These are phyloP conservation scores for Lecanoromycetidae sp. DNA, from an alignment of 2,329 filamentous ascomycete species.

Conservation along the genomic window DNA sequence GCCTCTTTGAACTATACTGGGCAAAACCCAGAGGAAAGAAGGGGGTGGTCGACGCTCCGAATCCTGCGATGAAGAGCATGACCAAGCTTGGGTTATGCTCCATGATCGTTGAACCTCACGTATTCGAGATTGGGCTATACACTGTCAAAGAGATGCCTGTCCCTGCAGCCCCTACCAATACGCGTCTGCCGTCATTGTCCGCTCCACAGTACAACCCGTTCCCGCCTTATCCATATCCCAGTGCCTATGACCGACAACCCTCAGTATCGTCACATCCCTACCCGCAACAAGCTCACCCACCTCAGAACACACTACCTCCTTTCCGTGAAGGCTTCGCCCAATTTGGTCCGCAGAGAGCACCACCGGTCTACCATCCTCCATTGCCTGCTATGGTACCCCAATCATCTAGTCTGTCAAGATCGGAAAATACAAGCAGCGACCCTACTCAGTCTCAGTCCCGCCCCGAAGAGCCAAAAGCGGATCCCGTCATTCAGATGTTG, in stretches of 20 bases:
- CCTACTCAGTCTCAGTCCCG: conserved; percentile 19
- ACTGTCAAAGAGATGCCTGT: conserved; percentile 40
- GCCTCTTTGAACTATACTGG: conserved; percentile 46
- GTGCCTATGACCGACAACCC: conserved; percentile 6
- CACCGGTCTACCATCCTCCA: conserved; percentile 19
- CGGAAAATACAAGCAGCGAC: conserved; percentile 1
- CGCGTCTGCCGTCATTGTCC: conserved; percentile 13
- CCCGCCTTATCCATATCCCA: conserved; percentile 8
- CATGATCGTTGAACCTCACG: conserved; percentile 51
- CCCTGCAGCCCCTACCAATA: conserved; percentile 23
- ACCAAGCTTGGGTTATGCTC: conserved; percentile 44
- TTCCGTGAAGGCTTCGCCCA: conserved; percentile 16
- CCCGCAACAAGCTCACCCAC: conserved; percentile 15
- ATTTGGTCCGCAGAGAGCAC: conserved; percentile 15
- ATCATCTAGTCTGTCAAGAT: neutral
- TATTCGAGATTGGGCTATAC: conserved; percentile 47
- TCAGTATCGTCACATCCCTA: no score
- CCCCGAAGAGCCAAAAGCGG: conserved; percentile 30
- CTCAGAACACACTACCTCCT: conserved; percentile 17
- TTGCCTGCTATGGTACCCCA: neutral
- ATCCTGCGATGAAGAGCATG: conserved; percentile 42
- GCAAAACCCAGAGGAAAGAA: conserved; percentile 46
- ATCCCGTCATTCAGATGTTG: conserved; percentile 42
- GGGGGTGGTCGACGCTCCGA: conserved; percentile 34
- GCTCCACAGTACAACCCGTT: conserved; percentile 15